Base-by-base conservation (phyloP, 2,329 filamentous ascomycete species). In the Aspergillus flavus region DNA sequence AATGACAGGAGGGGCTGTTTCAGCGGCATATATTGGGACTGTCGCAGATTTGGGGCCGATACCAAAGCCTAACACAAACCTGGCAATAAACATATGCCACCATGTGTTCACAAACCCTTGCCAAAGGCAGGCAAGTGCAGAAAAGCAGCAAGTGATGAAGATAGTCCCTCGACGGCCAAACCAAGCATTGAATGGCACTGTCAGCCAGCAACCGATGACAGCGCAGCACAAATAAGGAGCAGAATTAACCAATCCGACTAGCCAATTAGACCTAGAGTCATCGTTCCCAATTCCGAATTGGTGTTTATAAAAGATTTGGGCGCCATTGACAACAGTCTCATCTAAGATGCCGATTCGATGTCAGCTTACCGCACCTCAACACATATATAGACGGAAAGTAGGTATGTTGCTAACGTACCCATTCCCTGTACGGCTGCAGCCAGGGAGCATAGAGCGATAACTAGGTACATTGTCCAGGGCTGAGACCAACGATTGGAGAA, bases 21-120 rank as follows among this genome's bases (percentile, higher is more conserved):
- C 91, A 1, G 91, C 91, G 0, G 90, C 88, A 69, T 91, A 94
- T 30, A 94, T 88, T 0, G 91, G 91, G 2, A 92, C 89, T 0
- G 90, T 92, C 0, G 89, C 87, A 26, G 88, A 87, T 73, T 93
- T 93, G 19, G 89, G 84, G 28, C 91, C 91, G 80, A 94, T 92
- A 1, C 90, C 91, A 53, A 95, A 86, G 14, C 92, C 92, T 64
- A 94, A 84, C 12, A 91, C 82, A 64, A 94, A 85, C 48, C 92
- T 87, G 54, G 88, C 89, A 50, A 86, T 83, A 63, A 95, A 84
- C 68, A 93, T 85, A 71, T 92, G 86, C 73, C 82, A 83, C 91
- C 91, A 94, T 0, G 84, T 88, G 65, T 90, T 86, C 60, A 88
- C 87, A 67, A 92, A 90, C 0, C 86, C 84, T 71, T 86, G 82